These are phyloP conservation scores for Psilocybe tampanensis DNA, from an alignment of 768 basidiomycete genomes.

Conservation along the genomic window DNA sequence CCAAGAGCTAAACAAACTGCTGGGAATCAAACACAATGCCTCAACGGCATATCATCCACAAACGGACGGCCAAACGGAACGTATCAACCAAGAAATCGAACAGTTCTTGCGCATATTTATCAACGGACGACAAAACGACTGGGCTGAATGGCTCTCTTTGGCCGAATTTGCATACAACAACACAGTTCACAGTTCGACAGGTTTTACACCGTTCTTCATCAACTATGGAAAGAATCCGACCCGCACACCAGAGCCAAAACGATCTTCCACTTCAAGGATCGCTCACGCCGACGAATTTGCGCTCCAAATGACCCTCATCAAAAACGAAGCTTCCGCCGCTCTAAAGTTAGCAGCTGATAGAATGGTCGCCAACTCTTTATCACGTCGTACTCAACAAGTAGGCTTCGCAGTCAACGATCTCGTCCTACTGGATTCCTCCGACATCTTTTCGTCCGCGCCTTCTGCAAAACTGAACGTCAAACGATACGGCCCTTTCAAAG, in stretches of 20 bases:
- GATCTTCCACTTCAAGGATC: conserved; percentile 10
- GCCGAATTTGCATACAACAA: conserved; percentile 23
- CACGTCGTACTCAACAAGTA: not conserved
- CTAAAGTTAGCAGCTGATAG: conserved; percentile 18
- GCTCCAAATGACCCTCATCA: conserved; percentile 20
- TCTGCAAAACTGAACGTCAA: conserved; percentile 23
- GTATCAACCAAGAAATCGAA: conserved; percentile 24
- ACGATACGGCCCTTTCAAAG: conserved; percentile 27
- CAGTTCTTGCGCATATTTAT: conserved; percentile 18
- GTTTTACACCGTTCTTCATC: conserved; percentile 26
- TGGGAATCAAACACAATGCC: conserved; percentile 29
- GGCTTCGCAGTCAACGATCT: conserved; percentile 18
- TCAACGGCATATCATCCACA: conserved; percentile 18
- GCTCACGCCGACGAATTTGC: conserved; percentile 20
- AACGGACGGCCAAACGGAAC: conserved; percentile 24
- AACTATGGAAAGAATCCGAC: conserved; percentile 20
- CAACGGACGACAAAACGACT: conserved; percentile 14
- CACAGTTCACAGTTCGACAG: not conserved
- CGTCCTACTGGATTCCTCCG: conserved; percentile 22
- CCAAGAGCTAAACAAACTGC: conserved; percentile 24
- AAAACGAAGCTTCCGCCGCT: conserved; percentile 15
- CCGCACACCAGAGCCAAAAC: conserved; percentile 14
- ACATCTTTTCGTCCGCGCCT: conserved; percentile 17
- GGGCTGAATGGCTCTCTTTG: conserved; percentile 9
- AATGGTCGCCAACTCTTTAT: conserved; percentile 4